Evolutionary conservation across 192 early-diverging fungal species (phyloP), one percentile per base, ranked within the genome.

Genomic region (Chytriomyces hyalinus): DNA sequence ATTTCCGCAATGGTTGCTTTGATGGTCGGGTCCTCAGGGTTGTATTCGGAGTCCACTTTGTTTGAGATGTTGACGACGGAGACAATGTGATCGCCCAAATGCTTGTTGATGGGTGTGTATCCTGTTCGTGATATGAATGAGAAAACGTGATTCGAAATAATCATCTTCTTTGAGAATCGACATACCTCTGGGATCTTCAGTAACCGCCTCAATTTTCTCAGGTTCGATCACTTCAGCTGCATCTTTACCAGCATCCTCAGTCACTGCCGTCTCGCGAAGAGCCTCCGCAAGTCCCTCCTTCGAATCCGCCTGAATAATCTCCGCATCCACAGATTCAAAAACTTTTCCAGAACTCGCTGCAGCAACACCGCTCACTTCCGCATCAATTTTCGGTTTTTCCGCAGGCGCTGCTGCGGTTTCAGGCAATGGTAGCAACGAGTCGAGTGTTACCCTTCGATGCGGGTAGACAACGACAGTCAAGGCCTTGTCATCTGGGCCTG

Each of bases 401-500:
- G 77, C 17, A 45, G 77, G 13, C 44, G 65, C 44, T 17, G 20
- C 20, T 43, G 69, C 68, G 45, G 26, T 26, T 8, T 73, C 60
- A 5, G 57, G 72, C 61, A 62, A n/a, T 10, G 72, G 72, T 4
- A 94, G 50, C 47, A 95, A 80, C 61, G 88, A 85, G 43, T 87
- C 93, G 75, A 97, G 91, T 46, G 90, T 87, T 50, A 99, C 94
- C 53, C 97, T 86, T 36, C 96, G 90, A 84, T 98, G 95, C 13
- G 97, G 97, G 76, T 97, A 99, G 20, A 99, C 85, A 17, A 98
- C 94, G 20, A 97, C 96, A 6, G 97, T 98, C 45, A 99, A 84
- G 15, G 81, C 73, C 28, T 68, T 68, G 75, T 92, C 90, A 74
- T 91, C 88, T 6, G 94, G 94, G 8, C 87, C 86, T 2, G 87